Percentiles rank a stretch among this genome's conserved stretches.
Conservation (phyloP, 2,329 filamentous ascomycete species). For the Sporothrix pseudoabietina region DNA sequence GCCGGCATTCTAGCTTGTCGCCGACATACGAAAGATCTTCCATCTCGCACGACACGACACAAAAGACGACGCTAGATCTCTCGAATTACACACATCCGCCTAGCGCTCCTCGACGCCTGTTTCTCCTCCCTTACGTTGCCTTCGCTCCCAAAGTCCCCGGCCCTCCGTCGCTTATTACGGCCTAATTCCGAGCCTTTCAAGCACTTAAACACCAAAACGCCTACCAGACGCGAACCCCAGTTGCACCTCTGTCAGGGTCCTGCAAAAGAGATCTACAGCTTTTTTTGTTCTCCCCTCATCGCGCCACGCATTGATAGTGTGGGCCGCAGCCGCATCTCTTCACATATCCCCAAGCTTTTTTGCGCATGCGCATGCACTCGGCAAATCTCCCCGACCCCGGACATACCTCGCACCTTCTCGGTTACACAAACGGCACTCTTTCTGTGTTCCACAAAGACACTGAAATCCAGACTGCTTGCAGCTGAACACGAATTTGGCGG, state of each 20-base stretch:
- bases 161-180: constrained; percentile 19
- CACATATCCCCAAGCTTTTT: neutral
- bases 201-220: neutral
- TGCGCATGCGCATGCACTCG: neutral
- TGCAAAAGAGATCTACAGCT: constrained; percentile 19
- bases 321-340: constrained; percentile 4
- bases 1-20: neutral
- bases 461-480: constrained; percentile 1
- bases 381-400: neutral
- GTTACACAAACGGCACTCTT: neutral
- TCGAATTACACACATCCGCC: constrained; percentile 6
- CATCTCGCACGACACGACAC: neutral
- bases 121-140: constrained; percentile 6
- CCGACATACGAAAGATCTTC: neutral
- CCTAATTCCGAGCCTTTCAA: constrained; percentile 24
- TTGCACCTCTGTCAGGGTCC: constrained; percentile 5
- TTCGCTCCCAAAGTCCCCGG: neutral
- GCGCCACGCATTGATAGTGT: neutral
- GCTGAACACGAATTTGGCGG: neutral
- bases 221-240: neutral
- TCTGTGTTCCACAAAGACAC: constrained; percentile 12
- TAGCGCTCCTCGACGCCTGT: constrained; percentile 16
- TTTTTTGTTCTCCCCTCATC: neutral
- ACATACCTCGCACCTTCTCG: neutral
- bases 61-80: constrained; percentile 9